Evolutionary conservation across 2,329 filamentous ascomycete genomes (phyloP).

Genomic region (Aspergillus sp.): DNA sequence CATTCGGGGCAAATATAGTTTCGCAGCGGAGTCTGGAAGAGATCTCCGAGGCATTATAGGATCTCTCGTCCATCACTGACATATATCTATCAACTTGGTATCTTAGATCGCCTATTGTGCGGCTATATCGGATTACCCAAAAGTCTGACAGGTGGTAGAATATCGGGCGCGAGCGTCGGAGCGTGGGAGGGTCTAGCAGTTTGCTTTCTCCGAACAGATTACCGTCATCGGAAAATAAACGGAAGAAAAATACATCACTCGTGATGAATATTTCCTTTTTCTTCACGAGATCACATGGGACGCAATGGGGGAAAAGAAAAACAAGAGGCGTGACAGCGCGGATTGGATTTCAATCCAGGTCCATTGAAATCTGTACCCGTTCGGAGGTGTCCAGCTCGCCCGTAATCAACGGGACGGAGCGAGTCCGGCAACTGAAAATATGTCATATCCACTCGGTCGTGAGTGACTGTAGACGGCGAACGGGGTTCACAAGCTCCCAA

Average conservation of each 20-base stretch:
- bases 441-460: neutral
- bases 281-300: neutral
- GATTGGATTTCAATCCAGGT: neutral
- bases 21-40: neutral
- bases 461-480: neutral
- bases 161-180: conserved; percentile 17
- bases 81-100: neutral
- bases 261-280: neutral
- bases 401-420: neutral
- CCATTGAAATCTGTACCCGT: neutral
- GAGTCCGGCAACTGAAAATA: neutral
- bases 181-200: neutral
- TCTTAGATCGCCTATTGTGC: neutral
- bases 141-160: conserved; percentile 11
- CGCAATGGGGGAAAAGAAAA: neutral
- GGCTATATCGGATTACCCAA: conserved; percentile 1
- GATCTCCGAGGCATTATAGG: neutral
- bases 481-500: neutral
- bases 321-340: neutral
- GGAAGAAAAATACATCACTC: neutral
- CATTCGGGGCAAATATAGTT: neutral
- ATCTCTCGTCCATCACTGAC: neutral
- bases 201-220: neutral
- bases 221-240: neutral
- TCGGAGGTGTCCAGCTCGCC: neutral